These are phyloP conservation scores for Colletotrichum echinochloae DNA, from an alignment of 2,329 filamentous ascomycete species.

Conservation along the genomic window DNA sequence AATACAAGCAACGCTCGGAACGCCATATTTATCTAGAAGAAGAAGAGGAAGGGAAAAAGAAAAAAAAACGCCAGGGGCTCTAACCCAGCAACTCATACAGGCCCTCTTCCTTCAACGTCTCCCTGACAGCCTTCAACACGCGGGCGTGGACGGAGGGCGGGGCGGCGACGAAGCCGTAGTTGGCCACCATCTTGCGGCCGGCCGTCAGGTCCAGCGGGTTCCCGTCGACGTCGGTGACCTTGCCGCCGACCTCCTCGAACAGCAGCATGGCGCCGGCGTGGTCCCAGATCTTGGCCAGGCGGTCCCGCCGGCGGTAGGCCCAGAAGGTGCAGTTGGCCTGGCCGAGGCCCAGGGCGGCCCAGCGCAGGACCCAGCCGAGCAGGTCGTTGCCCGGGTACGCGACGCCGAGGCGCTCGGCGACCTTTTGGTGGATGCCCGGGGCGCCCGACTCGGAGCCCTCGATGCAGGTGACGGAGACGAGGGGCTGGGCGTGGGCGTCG, in stretches of 20 bases:
- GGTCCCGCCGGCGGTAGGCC: constrained; percentile 63
- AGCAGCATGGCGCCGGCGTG: constrained; percentile 70
- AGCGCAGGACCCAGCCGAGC: constrained; percentile 68
- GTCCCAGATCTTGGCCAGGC: constrained; percentile 69
- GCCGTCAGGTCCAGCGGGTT: constrained; percentile 61
- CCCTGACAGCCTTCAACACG: constrained; percentile 56
- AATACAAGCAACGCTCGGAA: not conserved
- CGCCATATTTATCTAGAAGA: not conserved
- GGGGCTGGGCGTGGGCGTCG: constrained; percentile 42
- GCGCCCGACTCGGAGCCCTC: constrained; percentile 61
- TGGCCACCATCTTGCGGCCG: constrained; percentile 61
- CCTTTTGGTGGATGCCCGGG: constrained; percentile 58
- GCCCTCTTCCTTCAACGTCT: constrained; percentile 50
- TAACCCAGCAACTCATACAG: constrained; percentile 47
- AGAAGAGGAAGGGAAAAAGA: too few species aligned
- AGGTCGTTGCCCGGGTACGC: constrained; percentile 63
- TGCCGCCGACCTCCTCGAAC: constrained; percentile 68
- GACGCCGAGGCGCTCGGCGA: constrained; percentile 57
- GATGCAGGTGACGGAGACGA: constrained; percentile 62
- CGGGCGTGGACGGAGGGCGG: constrained; percentile 56
- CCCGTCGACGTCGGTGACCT: constrained; percentile 66
- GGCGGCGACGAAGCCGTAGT: constrained; percentile 69
- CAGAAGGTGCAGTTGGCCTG: constrained; percentile 66
- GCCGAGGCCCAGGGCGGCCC: constrained; percentile 64
- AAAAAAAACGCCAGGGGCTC: too few species aligned